phyloP scores from a whole-genome alignment of 1,284 basidiomycete genomes.

The Cryptococcus sp. region DNA sequence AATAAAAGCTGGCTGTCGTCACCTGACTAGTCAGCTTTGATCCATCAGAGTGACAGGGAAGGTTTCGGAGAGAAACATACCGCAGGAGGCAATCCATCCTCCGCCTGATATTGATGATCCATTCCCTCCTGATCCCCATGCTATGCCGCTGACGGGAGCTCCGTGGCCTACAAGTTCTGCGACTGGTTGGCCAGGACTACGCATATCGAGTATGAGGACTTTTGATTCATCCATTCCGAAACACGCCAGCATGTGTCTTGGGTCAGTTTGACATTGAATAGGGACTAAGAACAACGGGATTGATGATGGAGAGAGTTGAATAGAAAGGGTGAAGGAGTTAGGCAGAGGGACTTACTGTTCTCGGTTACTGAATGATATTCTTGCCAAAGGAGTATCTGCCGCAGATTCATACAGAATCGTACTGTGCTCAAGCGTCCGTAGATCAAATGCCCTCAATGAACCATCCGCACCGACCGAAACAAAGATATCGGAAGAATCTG shows the following conservation, averaged over 20 bases:
- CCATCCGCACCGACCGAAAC: conserved; percentile 98
- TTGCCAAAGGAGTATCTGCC: conserved; percentile 59
- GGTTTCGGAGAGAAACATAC: conserved; percentile 53
- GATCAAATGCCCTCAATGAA: conserved; percentile 90
- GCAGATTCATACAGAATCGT: conserved; percentile 98
- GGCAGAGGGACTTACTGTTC: conserved; percentile 31
- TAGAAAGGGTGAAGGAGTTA: background rate
- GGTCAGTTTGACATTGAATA: conserved; percentile 1
- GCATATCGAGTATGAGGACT: conserved; percentile 88
- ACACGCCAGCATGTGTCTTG: conserved; percentile 46
- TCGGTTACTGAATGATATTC: conserved; percentile 67
- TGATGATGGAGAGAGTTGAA: background rate
- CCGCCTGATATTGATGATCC: conserved; percentile 54
- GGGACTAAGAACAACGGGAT: background rate
- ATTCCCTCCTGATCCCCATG: conserved; percentile 64
- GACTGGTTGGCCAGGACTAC: conserved; percentile 86
- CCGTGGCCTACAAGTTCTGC: conserved; percentile 79
- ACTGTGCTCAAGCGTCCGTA: conserved; percentile 93
- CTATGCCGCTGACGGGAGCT: conserved; percentile 67
- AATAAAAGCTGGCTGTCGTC: conserved; percentile 87
- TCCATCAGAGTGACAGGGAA: background rate
- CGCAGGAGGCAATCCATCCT: conserved; percentile 75
- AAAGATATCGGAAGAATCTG: conserved; percentile 94
- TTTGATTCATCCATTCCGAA: conserved; percentile 68
- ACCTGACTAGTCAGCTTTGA: conserved; percentile 51